Conservation (phyloP, 2,329 filamentous ascomycete species). For the Neophaeococcomyces mojaviensis region DNA sequence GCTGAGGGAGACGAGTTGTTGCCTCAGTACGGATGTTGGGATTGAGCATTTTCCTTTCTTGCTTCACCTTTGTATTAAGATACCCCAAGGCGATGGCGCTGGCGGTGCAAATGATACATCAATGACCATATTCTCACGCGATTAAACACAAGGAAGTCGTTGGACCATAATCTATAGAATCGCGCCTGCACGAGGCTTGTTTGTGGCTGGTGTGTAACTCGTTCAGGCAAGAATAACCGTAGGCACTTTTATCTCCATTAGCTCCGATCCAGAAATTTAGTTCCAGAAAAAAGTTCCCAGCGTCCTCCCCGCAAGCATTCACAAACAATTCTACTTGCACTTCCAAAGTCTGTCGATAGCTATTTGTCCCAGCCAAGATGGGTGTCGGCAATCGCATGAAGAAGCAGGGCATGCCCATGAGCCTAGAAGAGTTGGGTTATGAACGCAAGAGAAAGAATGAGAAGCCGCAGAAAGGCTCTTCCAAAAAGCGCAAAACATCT, state of each 20-base stretch:
- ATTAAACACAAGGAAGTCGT: too few species aligned
- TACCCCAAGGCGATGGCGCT: slow-evolving; percentile 2
- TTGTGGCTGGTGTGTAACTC: too few species aligned
- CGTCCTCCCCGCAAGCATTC: too few species aligned
- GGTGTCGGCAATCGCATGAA: slow-evolving; percentile 87
- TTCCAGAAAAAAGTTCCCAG: too few species aligned
- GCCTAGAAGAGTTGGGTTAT: slow-evolving; percentile 65
- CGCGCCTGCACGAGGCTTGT: too few species aligned
- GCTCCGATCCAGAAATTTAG: too few species aligned
- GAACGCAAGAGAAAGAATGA: slow-evolving; percentile 74
- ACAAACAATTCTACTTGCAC: not conserved
- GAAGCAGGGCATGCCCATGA: slow-evolving; percentile 82
- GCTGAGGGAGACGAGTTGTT: slow-evolving; percentile 5
- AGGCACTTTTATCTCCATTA: too few species aligned
- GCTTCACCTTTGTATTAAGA: not conserved
- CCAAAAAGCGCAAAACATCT: slow-evolving; percentile 55
- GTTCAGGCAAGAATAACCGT: too few species aligned
- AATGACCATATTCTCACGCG: too few species aligned
- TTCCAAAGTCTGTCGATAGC: not conserved
- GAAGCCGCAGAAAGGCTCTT: slow-evolving; percentile 35
- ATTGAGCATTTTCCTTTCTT: not conserved
- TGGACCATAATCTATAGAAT: too few species aligned
- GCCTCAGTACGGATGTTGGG: not conserved
- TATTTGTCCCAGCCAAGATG: slow-evolving; percentile 48
- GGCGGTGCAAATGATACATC: not conserved